Base-by-base conservation (phyloP, 257 asterid species). In the Coffea canephora region DNA sequence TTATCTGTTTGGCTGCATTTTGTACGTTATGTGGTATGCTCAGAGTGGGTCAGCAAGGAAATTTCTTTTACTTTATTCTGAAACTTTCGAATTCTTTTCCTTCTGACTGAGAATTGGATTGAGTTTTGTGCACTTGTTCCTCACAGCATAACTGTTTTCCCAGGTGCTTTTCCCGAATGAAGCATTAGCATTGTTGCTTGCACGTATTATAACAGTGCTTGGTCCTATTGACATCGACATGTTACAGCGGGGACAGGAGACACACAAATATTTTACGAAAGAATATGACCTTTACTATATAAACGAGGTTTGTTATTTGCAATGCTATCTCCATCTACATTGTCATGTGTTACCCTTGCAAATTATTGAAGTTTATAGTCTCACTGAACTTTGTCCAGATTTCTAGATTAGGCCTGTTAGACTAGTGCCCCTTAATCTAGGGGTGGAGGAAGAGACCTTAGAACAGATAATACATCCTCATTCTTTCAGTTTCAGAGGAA, bases 101-200 rank as follows among this genome's bases (percentile, higher is more conserved):
- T 50, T 80, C 66, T 15, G 12, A 13, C 41, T 45, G 19, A 62
- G 62, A n/a, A 21, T 73, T 34, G 61, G 50, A 71, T 23, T 10
- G 25, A 48, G 13, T 54, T 39, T n/a, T 50, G 31, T 67, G 54
- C 43, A 77, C 75, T 16, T 48, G 41, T 13, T 69, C 64, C 65
- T 68, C 71, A 27, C 61, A 41, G 64, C 59, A 62, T 75, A 41
- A 80, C n/a, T 77, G 75, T 75, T 78, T 23, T 72, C 46, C 43
- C 88, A 94, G 99, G 99, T 95, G 67, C 96, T 96, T 69, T 96
- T 96, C 83, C 97, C 98, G 43, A 96, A 94, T 77, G 97, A 94
- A 86, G 87, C 87, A 18, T 80, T 96, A n/a, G 91, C 82, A 31
- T 71, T 84, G 80, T 85, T 96, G 83, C 97, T 96, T 73, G 98